Evolutionary conservation across 768 basidiomycete genomes (phyloP).

Genomic region (Butyriboletus loyo): DNA sequence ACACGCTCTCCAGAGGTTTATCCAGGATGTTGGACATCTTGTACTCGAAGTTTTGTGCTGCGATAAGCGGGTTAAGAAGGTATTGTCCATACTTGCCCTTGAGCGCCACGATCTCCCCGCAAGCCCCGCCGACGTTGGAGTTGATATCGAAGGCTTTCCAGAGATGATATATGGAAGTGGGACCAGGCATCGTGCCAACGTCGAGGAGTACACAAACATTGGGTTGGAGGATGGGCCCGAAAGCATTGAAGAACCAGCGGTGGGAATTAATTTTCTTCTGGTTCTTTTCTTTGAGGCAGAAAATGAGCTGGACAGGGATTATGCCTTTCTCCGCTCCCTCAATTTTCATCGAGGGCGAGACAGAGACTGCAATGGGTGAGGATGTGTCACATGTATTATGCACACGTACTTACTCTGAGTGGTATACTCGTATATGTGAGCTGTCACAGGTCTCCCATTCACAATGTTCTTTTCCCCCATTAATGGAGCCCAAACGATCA

Average conservation of each 20-base stretch:
- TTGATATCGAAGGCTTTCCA: constrained; percentile 96
- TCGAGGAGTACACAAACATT: constrained; percentile 93
- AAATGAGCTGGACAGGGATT: constrained; percentile 89
- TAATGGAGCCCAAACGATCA: not conserved
- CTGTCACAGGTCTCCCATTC: constrained; percentile 77
- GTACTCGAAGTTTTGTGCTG: constrained; percentile 93
- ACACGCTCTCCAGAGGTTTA: constrained; percentile 85
- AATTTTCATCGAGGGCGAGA: constrained; percentile 77
- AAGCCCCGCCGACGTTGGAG: constrained; percentile 87
- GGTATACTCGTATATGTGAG: constrained; percentile 93
- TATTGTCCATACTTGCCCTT: constrained; percentile 82
- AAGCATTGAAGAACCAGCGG: constrained; percentile 93
- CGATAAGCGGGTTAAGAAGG: constrained; percentile 82
- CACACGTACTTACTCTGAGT: constrained; percentile 61
- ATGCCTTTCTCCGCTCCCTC: constrained; percentile 75
- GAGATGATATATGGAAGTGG: constrained; percentile 85
- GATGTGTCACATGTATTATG: not conserved
- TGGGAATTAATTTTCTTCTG: constrained; percentile 97
- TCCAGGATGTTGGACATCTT: constrained; percentile 94
- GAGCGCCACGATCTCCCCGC: constrained; percentile 92
- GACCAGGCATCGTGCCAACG: constrained; percentile 82
- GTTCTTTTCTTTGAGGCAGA: constrained; percentile 90
- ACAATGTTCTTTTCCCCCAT: constrained; percentile 55
- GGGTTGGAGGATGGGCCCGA: constrained; percentile 76
- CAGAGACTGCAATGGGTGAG: constrained; percentile 54